These are phyloP conservation scores for Anthracocystis walkeri DNA, from an alignment of 1,284 basidiomycete genomes.

Conservation along the genomic window DNA sequence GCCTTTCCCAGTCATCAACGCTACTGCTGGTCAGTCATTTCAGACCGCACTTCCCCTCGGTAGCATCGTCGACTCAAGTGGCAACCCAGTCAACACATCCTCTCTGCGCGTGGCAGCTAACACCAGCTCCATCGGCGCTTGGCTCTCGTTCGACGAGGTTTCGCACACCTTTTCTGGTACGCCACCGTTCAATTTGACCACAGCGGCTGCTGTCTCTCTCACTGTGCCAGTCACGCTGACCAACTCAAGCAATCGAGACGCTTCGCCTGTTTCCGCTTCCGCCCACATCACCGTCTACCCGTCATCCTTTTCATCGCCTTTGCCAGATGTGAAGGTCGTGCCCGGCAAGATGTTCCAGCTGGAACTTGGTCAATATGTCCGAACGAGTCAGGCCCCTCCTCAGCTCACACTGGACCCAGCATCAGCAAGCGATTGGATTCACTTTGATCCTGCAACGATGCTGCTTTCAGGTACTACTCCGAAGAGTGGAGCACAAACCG, in stretches of 20 bases:
- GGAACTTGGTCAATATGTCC: conserved; percentile 38
- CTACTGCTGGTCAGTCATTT: conserved; percentile 72
- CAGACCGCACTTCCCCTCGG: conserved; percentile 57
- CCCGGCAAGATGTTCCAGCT: conserved; percentile 41
- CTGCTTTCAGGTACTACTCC: conserved; percentile 67
- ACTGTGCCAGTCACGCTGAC: conserved; percentile 76
- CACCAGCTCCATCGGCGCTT: conserved; percentile 72
- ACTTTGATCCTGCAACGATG: conserved; percentile 68
- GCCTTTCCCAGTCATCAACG: conserved; percentile 72
- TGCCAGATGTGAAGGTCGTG: conserved; percentile 34
- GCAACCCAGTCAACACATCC: conserved; percentile 18
- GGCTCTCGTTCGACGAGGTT: conserved; percentile 77
- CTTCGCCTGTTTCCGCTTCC: conserved; percentile 26
- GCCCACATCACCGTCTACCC: conserved; percentile 61
- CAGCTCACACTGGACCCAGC: conserved; percentile 25
- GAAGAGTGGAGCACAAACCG: conserved; percentile 9
- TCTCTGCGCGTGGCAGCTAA: conserved; percentile 66
- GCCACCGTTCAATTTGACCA: conserved; percentile 72
- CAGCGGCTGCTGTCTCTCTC: conserved; percentile 56
- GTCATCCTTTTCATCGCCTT: conserved; percentile 30
- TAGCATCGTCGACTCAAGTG: conserved; percentile 24
- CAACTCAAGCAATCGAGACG: conserved; percentile 10
- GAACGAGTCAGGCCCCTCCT: conserved; percentile 12
- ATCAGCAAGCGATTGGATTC: conserved; percentile 70
- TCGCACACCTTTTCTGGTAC: conserved; percentile 77